Conservation (phyloP, 257 asterid genomes). For the Solanum sparsipilum region DNA sequence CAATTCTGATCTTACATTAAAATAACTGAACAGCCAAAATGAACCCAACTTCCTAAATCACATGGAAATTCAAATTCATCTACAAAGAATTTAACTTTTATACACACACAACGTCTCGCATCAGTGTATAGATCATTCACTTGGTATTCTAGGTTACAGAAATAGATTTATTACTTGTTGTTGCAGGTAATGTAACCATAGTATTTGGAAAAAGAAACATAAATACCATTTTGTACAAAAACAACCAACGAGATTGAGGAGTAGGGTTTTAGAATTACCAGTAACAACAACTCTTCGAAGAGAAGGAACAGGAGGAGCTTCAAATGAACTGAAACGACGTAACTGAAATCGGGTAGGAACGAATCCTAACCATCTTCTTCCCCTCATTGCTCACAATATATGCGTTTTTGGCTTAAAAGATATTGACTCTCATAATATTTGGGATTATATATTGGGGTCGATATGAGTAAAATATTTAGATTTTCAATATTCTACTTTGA, state of each 20-base stretch:
- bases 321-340: conserved; percentile 41
- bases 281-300: conserved; percentile 79
- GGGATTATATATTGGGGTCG: not conserved
- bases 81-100: not conserved
- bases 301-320: conserved; percentile 48
- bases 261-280: conserved; percentile 26
- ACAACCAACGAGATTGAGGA: not conserved
- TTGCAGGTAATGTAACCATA: not conserved
- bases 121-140: not conserved
- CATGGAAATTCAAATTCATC: not conserved
- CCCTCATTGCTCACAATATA: conserved; percentile 17
- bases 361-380: conserved; percentile 15
- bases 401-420: not conserved
- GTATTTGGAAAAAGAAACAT: not conserved
- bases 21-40: not conserved
- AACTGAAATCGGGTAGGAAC: conserved; percentile 16
- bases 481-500: too few species aligned
- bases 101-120: not conserved
- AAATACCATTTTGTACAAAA: not conserved
- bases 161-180: not conserved
- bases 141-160: not conserved
- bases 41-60: not conserved
- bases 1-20: not conserved
- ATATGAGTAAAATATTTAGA: too few species aligned
- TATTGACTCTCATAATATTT: not conserved